A percentile compares a stretch with the other conserved stretches of the same genome.
Conservation (phyloP, 345 rosid genomes). For the Syzygium jambos region DNA sequence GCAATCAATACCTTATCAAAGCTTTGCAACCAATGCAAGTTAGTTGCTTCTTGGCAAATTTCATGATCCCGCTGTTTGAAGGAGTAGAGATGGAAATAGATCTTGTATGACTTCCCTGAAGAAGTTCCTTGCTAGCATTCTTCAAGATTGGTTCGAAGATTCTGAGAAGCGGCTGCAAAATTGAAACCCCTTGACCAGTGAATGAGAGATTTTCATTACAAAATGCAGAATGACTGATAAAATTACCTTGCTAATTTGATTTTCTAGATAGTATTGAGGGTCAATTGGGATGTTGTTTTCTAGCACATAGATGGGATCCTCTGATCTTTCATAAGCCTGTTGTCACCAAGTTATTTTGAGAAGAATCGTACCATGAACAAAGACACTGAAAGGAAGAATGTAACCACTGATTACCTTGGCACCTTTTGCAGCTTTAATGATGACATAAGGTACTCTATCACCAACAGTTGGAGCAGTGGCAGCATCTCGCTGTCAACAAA, state of each 20-base stretch:
- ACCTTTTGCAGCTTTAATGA: conserved; percentile 88
- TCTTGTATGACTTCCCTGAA: conserved; percentile 88
- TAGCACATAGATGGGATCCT: conserved; percentile 92
- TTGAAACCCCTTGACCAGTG: not conserved
- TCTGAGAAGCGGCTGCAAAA: conserved; percentile 81
- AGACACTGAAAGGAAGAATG: not conserved
- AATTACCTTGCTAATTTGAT: conserved; percentile 91
- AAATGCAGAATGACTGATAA: not conserved
- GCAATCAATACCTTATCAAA: conserved; percentile 40
- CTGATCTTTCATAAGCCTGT: conserved; percentile 94
- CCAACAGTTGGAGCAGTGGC: conserved; percentile 99
- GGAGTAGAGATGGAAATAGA: conserved; percentile 88
- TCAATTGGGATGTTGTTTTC: conserved; percentile 93
- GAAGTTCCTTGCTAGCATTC: conserved; percentile 92
- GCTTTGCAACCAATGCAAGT: conserved; percentile 92
- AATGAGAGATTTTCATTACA: not conserved
- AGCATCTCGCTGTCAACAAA: conserved; percentile 73
- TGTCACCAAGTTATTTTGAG: not conserved
- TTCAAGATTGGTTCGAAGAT: conserved; percentile 94
- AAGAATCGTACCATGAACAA: not conserved
- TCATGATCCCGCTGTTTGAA: conserved; percentile 91
- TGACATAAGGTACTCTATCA: conserved; percentile 96
- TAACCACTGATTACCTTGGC: conserved; percentile 60
- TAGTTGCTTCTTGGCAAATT: conserved; percentile 77
- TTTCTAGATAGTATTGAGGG: conserved; percentile 86